Evolutionary conservation across 805 yeast genomes (phyloP).

Genomic region (Kodamaea fukazawae): DNA sequence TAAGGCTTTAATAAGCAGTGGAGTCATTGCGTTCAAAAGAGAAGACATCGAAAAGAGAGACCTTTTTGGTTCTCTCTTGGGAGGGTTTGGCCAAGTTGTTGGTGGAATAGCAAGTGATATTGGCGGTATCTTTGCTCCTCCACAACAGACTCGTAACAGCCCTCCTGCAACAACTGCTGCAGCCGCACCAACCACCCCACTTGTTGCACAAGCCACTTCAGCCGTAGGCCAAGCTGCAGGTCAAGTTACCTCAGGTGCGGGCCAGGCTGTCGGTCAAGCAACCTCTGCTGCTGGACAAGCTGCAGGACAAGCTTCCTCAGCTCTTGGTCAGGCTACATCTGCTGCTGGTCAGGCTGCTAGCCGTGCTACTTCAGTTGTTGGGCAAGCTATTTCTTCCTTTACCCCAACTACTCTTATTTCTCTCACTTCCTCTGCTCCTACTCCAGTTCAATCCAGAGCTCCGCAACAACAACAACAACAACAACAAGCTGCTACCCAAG

Average conservation of each 20-base stretch:
- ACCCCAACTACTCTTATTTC: background rate
- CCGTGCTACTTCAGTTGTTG: background rate
- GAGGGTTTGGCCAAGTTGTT: background rate
- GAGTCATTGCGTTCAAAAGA: conserved; percentile 7
- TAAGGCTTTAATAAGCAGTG: conserved; percentile 12
- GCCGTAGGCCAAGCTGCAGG: background rate
- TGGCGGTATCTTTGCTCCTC: conserved; percentile 1
- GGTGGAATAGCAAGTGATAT: background rate
- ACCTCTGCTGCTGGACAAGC: background rate
- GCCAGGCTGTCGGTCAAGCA: background rate
- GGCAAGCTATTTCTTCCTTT: background rate
- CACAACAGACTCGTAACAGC: background rate
- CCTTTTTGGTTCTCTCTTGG: conserved; percentile 1
- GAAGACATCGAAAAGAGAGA: conserved; percentile 4
- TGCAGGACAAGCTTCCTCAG: background rate
- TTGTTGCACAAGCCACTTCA: background rate
- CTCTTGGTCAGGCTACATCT: background rate
- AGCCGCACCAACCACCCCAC: conserved; percentile 4
- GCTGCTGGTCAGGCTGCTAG: background rate
- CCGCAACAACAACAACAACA: too few relatives aligned
- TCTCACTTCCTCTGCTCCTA: background rate
- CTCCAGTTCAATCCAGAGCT: too few relatives aligned
- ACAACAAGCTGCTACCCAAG: background rate
- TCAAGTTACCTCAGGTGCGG: background rate
- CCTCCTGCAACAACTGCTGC: conserved; percentile 9